Base-by-base conservation (phyloP, 1,139 yeast genomes). In the Yamadazyma buinensis region DNA sequence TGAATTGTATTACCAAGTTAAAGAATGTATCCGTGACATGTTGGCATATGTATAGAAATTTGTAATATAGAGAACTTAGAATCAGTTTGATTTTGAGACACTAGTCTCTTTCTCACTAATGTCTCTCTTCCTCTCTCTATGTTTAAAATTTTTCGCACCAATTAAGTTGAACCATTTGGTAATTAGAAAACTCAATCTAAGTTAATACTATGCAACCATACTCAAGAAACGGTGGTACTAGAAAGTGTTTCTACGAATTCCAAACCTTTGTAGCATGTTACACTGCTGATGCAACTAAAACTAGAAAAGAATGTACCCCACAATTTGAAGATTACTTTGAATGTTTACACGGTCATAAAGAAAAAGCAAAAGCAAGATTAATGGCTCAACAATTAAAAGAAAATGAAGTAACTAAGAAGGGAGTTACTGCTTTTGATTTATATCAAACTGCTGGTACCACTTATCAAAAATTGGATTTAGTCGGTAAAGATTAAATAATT, bases 1-100 rank as follows among this genome's bases (percentile, higher is more conserved):
- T 5, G 75, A 75, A 2, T 74, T 86, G 38, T 92, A 86, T 59
- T 88, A 88, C 56, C 73, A 77, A 39, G 92, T 92, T 13, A 82
- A 90, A 53, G 75, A 75, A 15, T 72, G 85, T 33, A 84, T 92
- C 12, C 71, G 86, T 42, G 80, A 78, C 30, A 80, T 86, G 82
- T 61, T 90, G 46, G 97, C 97, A 4, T 80, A 79, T 54, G 84
- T 84, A 40, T 67, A 57, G 29, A 23, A 25, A 17, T 5, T 17
- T 31, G 34, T 31, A 31, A 14, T 26, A 26, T 31, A 31, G 29
- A 23, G 19, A 17, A 17, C 5, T 17, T n/a, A n/a, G n/a, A n/a
- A n/a, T n/a, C n/a, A n/a, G n/a, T n/a, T n/a, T n/a, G n/a, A n/a
- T n/a, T n/a, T n/a, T n/a, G n/a, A n/a, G n/a, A n/a, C n/a, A n/a